Evolutionary conservation across 129 eudicot species (phyloP).

Genomic region (Logfia minima): DNA sequence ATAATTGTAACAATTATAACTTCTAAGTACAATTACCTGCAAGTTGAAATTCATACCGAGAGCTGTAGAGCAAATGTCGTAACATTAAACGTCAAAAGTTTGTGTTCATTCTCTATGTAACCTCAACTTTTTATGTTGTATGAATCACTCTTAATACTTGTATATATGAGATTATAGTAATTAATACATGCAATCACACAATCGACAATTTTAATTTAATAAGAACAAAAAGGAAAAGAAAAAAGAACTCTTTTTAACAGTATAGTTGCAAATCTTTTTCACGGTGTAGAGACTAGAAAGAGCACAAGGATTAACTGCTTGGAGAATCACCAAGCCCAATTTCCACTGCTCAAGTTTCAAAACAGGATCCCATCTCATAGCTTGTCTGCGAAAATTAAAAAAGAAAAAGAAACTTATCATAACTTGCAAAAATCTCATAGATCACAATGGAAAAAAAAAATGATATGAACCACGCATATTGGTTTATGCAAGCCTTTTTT

Average conservation of each 20-base stretch:
- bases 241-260: neutral
- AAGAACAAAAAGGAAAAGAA: neutral
- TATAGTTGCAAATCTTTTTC: too few species aligned
- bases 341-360: too few species aligned
- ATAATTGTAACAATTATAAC: neutral
- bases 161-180: neutral
- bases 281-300: too few species aligned
- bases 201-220: neutral
- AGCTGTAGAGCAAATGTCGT: neutral
- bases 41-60: neutral
- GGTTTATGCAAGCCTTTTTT: too few species aligned
- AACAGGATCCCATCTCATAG: too few species aligned
- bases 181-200: constrained; percentile 3
- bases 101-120: neutral
- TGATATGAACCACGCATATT: too few species aligned
- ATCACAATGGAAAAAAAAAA: too few species aligned
- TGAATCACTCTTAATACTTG: neutral
- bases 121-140: neutral
- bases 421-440: too few species aligned
- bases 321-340: too few species aligned
- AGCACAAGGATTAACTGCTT: too few species aligned
- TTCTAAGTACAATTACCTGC: neutral
- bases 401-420: too few species aligned
- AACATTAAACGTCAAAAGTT: neutral
- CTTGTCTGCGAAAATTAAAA: too few species aligned